Evolutionary conservation across 768 basidiomycete species (phyloP), one percentile per base, ranked within the genome.

Genomic region (Vararia minispora): DNA sequence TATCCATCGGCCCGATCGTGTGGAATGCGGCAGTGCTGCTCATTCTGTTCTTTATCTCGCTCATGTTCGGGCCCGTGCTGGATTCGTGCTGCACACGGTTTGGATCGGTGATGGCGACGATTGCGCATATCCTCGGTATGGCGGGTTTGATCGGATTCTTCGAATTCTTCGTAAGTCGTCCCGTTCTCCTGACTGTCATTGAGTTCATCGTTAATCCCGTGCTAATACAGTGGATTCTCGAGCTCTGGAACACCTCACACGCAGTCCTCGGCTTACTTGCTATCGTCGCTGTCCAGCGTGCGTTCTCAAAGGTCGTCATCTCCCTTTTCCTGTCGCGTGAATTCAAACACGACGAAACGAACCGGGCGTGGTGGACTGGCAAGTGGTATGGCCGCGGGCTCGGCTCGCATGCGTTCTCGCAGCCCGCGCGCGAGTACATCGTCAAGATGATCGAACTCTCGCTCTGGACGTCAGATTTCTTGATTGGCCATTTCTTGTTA

Each of bases 371-470:
- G 94, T 99, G 95, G 95, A 91, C 92, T 13, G 92, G 91, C 45
- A 82, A 85, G 66, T 97, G 95, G 95, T 92, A 92, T 55, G 91
- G 92, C 33, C 74, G 90, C 42, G 87, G 89, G 21, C 68, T 99
- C 14, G 94, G 94, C 11, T 72, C 71, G n/a, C 83, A 86, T 24
- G 89, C 86, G 26, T 78, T 94, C 56, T 91, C 89, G 22, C 95
- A 98, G 57, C 91, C 92, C 23, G 90, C 88, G 40, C 81, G 95
- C 56, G 95, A 98, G 68, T 95, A 85, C 55, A 74, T 98, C 40
- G 92, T 98, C 64, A 99, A 98, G 71, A 87, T 94, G 42, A 88
- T 98, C 47, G 94, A 98, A 62, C 86, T 98, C 81, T 87, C 87
- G 18, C 64, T 98, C 12, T 98, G 94, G 85, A 82, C 81, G 33